Conservation (phyloP, 2,329 filamentous ascomycete genomes). For the Botrytis squamosa region DNA sequence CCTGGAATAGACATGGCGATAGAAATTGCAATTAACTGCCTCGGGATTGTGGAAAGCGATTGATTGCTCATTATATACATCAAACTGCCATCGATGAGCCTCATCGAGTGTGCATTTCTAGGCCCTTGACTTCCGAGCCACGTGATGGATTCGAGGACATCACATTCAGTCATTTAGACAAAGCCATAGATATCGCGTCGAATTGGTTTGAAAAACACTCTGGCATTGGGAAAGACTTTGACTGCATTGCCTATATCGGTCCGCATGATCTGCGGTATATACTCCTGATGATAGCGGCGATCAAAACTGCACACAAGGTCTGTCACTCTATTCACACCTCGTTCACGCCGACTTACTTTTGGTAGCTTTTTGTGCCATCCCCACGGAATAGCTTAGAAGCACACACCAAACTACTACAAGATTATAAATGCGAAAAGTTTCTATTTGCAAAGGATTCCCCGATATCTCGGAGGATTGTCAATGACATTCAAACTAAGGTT, state of each 20-base stretch:
- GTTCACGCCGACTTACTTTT: not conserved
- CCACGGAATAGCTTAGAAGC: constrained; percentile 7
- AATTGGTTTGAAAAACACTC: constrained; percentile 21
- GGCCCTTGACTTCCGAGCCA: constrained; percentile 5
- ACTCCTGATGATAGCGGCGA: constrained; percentile 5
- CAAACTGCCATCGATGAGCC: constrained; percentile 9
- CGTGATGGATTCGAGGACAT: constrained; percentile 24
- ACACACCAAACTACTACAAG: constrained; percentile 7
- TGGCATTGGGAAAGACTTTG: constrained; percentile 31
- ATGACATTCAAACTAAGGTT: not conserved
- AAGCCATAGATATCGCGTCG: constrained; percentile 27
- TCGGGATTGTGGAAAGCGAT: constrained; percentile 9
- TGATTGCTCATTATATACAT: constrained; percentile 7
- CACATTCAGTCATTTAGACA: constrained; percentile 25
- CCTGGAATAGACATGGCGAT: not conserved
- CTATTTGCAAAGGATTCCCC: constrained; percentile 5
- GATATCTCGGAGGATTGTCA: not conserved
- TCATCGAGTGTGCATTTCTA: constrained; percentile 11
- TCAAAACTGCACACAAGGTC: constrained; percentile 20
- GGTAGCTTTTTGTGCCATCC: constrained; percentile 15
- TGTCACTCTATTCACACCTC: not conserved
- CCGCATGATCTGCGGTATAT: constrained; percentile 17
- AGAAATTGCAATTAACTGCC: not conserved
- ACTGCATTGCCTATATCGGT: constrained; percentile 47
- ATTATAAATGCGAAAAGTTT: constrained; percentile 1